A percentile compares a stretch with the other conserved stretches of the same genome.
Conservation (phyloP, 106 monocot genomes). For the Dendrobium nobile region DNA sequence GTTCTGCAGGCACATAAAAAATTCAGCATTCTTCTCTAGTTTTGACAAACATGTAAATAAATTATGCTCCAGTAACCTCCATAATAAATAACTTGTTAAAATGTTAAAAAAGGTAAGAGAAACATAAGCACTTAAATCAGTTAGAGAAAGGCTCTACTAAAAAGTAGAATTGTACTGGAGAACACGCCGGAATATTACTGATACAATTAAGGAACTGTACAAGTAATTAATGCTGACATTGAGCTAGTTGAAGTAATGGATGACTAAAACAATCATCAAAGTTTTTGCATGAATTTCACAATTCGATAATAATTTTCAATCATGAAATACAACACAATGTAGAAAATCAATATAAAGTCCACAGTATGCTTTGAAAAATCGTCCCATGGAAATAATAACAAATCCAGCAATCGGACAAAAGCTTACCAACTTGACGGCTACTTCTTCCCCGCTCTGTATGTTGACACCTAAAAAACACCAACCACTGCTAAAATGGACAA, state of each 20-base stretch:
- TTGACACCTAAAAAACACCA: conserved; percentile 59
- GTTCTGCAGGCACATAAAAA: background rate
- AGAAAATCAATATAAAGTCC: background rate
- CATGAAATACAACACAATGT: background rate
- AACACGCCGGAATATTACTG: background rate
- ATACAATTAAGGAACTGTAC: background rate
- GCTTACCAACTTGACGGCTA: conserved; percentile 81
- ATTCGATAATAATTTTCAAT: background rate
- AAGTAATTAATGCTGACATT: background rate
- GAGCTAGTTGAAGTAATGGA: background rate
- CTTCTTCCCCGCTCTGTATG: conserved; percentile 83
- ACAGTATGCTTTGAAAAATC: background rate
- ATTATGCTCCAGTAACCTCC: too few species aligned
- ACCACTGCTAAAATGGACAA: background rate
- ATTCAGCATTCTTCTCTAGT: background rate
- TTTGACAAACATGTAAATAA: background rate
- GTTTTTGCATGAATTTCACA: background rate
- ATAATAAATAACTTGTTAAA: background rate
- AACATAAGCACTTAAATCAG: background rate
- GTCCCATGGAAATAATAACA: background rate
- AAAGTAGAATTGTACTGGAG: background rate
- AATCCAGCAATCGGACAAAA: background rate
- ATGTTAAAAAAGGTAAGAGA: background rate
- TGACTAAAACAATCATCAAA: background rate
- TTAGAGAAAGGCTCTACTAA: background rate